Evolutionary conservation across 371 early-diverging fungal species (phyloP).

Genomic region (Circinella minor): DNA sequence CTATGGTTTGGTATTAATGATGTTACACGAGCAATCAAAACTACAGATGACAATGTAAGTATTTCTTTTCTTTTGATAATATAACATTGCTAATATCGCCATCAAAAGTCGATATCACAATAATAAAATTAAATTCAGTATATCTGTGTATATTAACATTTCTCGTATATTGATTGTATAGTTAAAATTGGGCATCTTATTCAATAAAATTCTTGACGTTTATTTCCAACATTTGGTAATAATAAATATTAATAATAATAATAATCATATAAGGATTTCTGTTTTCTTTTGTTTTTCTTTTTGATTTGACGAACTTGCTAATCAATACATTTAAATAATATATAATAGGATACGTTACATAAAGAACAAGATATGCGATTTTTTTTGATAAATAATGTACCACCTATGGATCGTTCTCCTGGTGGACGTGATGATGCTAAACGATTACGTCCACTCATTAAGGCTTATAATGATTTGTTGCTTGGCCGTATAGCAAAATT

Average conservation of each 20-base stretch:
- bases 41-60: neutral
- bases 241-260: neutral
- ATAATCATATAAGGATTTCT: neutral
- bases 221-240: conserved; percentile 12
- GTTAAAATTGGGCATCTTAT: conserved; percentile 5
- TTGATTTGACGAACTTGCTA: no score
- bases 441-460: neutral
- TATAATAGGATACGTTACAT: conserved; percentile 8
- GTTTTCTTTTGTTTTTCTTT: no score
- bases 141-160: no score
- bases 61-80: neutral
- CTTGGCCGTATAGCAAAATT: neutral
- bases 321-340: neutral
- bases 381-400: conserved; percentile 20
- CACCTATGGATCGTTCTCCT: conserved; percentile 22
- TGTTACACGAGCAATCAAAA: neutral
- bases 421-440: neutral
- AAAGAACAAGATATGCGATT: conserved; percentile 12
- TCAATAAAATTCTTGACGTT: conserved; percentile 10
- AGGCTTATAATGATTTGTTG: conserved; percentile 8
- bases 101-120: no score
- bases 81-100: neutral
- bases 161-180: no score
- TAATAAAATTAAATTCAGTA: no score
- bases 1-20: conserved; percentile 24